Conservation (phyloP, 176 grass and related monocot species). For the Zizania latifolia region DNA sequence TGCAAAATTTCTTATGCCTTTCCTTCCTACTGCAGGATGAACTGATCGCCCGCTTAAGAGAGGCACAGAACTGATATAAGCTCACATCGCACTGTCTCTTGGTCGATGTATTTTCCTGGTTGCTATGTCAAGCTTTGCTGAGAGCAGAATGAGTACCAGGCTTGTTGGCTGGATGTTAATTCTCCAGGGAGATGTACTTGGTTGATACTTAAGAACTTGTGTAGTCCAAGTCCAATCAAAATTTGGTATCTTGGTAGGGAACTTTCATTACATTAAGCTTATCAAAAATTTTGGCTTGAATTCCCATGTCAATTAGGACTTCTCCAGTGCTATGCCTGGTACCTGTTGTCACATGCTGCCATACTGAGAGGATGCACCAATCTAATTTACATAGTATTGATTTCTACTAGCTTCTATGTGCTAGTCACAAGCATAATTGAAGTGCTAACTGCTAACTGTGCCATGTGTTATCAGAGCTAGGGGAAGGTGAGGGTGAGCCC, state of each 20-base stretch:
- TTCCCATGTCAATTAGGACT: background rate
- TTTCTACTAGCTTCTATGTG: too few relatives aligned
- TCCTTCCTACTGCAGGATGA: conserved; percentile 42
- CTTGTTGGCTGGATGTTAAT: background rate
- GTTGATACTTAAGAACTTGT: background rate
- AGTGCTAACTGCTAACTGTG: background rate
- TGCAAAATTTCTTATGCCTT: background rate
- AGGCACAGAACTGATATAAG: conserved; percentile 27
- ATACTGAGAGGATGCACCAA: background rate
- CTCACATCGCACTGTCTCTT: background rate
- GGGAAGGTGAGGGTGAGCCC: background rate
- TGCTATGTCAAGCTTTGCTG: background rate
- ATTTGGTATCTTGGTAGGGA: background rate
- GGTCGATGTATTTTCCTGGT: background rate
- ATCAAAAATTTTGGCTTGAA: background rate
- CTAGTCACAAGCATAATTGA: background rate
- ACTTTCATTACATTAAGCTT: background rate
- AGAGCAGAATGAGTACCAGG: background rate
- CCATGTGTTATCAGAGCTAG: background rate
- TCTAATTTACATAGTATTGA: background rate
- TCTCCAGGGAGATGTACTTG: background rate
- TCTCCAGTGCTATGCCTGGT: background rate
- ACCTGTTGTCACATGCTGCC: background rate
- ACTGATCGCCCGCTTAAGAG: conserved; percentile 47
- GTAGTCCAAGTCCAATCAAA: background rate